A percentile compares a stretch with the other conserved stretches of the same genome.
Conservation (phyloP, 2,329 filamentous ascomycete genomes). For the Claviceps purpurea region DNA sequence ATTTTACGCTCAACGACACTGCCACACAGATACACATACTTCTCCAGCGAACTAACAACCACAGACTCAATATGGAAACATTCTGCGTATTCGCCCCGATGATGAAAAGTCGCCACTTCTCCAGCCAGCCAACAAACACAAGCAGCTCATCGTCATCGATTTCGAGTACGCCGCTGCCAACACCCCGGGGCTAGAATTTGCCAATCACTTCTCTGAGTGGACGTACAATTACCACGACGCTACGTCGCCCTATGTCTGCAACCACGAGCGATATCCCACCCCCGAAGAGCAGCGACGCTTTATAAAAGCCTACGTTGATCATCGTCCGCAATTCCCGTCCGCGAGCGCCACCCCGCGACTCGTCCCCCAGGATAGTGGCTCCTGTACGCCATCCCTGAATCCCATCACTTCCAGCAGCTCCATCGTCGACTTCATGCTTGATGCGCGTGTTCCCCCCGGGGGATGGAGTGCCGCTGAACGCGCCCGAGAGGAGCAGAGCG, state of each 20-base stretch:
- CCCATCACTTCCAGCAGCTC: conserved; percentile 32
- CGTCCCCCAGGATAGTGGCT: conserved; percentile 28
- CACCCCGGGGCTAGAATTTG: conserved; percentile 75
- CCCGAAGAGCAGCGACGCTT: conserved; percentile 73
- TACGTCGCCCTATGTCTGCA: conserved; percentile 50
- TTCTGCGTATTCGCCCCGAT: conserved; percentile 58
- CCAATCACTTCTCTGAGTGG: conserved; percentile 98
- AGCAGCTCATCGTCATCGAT: conserved; percentile 92
- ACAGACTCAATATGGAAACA: conserved; percentile 96
- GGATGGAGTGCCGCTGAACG: conserved; percentile 41
- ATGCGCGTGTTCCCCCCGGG: conserved; percentile 47
- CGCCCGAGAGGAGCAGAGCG: conserved; percentile 47
- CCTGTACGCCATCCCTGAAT: conserved; percentile 22
- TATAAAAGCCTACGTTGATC: conserved; percentile 73
- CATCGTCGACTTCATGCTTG: conserved; percentile 66
- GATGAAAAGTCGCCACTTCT: conserved; percentile 74
- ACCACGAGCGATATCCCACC: conserved; percentile 58
- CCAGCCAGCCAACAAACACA: conserved; percentile 83
- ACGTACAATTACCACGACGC: conserved; percentile 91
- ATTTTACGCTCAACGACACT: background rate
- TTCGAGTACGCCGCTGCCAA: conserved; percentile 96
- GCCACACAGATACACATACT: background rate
- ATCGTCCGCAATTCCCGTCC: conserved; percentile 54
- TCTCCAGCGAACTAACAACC: background rate
- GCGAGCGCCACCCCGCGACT: conserved; percentile 37